These are phyloP conservation scores for Capronia americana DNA, from an alignment of 2,329 filamentous ascomycete genomes.

Conservation along the genomic window DNA sequence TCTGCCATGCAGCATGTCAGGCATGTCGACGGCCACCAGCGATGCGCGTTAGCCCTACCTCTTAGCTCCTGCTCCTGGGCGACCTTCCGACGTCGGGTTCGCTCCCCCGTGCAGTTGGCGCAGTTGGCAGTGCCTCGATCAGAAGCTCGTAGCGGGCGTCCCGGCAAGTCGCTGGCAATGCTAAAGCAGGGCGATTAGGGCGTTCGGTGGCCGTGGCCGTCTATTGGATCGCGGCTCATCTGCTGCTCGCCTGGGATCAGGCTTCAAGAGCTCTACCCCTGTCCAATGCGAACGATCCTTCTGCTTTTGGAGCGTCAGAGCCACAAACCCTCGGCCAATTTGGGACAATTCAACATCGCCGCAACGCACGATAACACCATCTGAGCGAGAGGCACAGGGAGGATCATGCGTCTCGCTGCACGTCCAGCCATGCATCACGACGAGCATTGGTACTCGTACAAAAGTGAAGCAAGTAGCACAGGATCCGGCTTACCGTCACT, in stretches of 20 bases:
- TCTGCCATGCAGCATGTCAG: slow-evolving; percentile 33
- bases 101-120: slow-evolving; percentile 16
- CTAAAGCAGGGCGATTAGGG: slow-evolving; percentile 28
- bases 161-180: slow-evolving; percentile 15
- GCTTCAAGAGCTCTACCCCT: slow-evolving; percentile 27
- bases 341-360: slow-evolving; percentile 7
- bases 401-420: neutral
- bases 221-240: slow-evolving; percentile 31
- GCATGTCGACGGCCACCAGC: slow-evolving; percentile 24
- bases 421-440: neutral
- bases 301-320: slow-evolving; percentile 25
- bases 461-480: slow-evolving; percentile 1
- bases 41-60: slow-evolving; percentile 20
- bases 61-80: neutral
- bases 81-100: slow-evolving; percentile 29
- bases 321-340: slow-evolving; percentile 26
- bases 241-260: slow-evolving; percentile 34
- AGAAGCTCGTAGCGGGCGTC: slow-evolving; percentile 22
- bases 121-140: slow-evolving; percentile 9
- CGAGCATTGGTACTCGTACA: neutral
- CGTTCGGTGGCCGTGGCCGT: slow-evolving; percentile 8
- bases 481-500: neutral
- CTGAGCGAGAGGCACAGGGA: neutral
- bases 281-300: slow-evolving; percentile 30
- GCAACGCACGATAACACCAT: neutral